Base-by-base conservation (phyloP, 768 basidiomycete species). In the Hygrophorus russula region DNA sequence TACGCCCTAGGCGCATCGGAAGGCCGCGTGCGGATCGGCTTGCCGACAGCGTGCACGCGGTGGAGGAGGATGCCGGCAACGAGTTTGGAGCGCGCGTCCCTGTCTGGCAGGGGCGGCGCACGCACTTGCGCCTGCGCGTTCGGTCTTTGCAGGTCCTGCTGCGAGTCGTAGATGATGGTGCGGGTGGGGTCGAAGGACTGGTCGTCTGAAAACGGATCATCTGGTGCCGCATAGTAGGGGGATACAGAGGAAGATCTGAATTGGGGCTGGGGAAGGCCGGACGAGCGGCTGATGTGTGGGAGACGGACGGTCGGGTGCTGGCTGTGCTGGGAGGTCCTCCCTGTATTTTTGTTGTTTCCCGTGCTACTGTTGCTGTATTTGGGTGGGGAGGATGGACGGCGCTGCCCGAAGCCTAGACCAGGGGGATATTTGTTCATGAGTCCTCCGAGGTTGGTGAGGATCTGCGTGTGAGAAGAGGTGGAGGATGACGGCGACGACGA, bases 31-130 rank as follows among this genome's bases (percentile, higher is more conserved):
- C 74, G 61, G 65, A 73, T 65, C 1, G 76, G 75, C 45, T 64
- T 66, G n/a, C 76, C 74, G 3, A 67, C 67, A 0, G 63, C 68
- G 47, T 69, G 68, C 29, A 74, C 69, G 15, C 76, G 64, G 51
- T 70, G 71, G 19, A 80, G 62, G 27, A 80, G 56, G 36, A 76
- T 76, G 14, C 73, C 74, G 2, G 78, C 78, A 1, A 80, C 75
- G 42, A 78, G 66, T 52, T 66, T 67, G 46, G 70, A 66, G 11
- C 68, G 62, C 4, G 66, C 63, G 44, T 67, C 67, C 47, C 56
- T 61, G 44, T 66, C 65, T 10, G 46, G 11, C 12, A 15, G 29
- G n/a, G 9, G 13, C 0, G 13, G 15, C 2, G 18, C 37, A 14
- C 28, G 30, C 17, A 12, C 14, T 3, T 36, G 30, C 17, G 19